These are phyloP conservation scores for Francoa sonchifolia DNA, from an alignment of 441 rosid genomes.

Conservation along the genomic window DNA sequence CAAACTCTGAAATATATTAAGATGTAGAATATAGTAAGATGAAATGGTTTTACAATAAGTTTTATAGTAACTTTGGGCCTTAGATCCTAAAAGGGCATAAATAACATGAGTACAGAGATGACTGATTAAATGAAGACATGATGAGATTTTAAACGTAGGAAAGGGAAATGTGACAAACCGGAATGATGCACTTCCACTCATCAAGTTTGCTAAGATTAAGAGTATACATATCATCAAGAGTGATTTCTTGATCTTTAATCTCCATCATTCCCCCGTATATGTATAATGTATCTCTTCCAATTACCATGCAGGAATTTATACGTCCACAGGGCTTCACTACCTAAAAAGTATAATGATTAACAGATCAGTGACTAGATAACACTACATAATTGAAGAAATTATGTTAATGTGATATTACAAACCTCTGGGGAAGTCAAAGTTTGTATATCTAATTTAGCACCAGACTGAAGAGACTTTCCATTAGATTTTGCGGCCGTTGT, in stretches of 20 bases:
- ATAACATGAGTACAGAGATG: too few species aligned
- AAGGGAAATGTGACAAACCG: conserved; percentile 51
- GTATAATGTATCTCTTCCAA: conserved; percentile 82
- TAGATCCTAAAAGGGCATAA: too few species aligned
- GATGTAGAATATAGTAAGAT: too few species aligned
- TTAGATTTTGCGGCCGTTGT: conserved; percentile 24
- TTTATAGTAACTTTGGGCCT: too few species aligned
- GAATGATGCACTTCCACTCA: conserved; percentile 94
- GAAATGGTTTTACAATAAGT: too few species aligned
- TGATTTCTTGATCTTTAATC: conserved; percentile 71
- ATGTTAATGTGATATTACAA: conserved; percentile 17
- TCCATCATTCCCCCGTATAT: conserved; percentile 98
- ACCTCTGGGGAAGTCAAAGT: conserved; percentile 62
- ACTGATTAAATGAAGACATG: too few species aligned
- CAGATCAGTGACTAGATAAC: conserved; percentile 7
- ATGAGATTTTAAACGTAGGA: background rate
- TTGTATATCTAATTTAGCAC: conserved; percentile 33
- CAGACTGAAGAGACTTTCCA: conserved; percentile 26
- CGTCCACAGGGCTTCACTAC: conserved; percentile 92
- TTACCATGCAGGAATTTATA: conserved; percentile 84
- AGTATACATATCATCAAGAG: conserved; percentile 84
- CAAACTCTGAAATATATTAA: too few species aligned
- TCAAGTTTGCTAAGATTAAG: conserved; percentile 95
- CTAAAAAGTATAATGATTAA: conserved; percentile 28
- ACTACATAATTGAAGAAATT: conserved; percentile 1